Percentiles rank a stretch among this genome's conserved stretches.
These are phyloP conservation scores for Carpinus fangiana DNA, from an alignment of 306 rosid genomes.

Conservation along the genomic window DNA sequence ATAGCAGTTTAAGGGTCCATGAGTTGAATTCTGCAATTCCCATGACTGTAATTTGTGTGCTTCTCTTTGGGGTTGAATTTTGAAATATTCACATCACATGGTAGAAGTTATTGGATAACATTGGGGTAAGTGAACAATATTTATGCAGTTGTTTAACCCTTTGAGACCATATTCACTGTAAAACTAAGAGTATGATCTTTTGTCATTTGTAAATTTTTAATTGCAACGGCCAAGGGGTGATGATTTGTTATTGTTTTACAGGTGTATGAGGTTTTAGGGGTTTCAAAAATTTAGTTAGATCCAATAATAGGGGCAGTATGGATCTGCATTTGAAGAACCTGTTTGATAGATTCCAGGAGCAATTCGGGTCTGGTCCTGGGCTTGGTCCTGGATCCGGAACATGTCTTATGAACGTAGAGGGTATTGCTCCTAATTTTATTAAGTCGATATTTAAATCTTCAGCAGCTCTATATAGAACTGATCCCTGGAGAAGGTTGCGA, in stretches of 20 bases:
- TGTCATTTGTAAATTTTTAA: not conserved
- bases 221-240: conserved; percentile 13
- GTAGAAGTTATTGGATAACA: not conserved
- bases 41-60: not conserved
- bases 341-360: conserved; percentile 68
- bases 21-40: conserved; percentile 2
- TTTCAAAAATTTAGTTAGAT: conserved; percentile 9
- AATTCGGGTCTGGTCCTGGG: conserved; percentile 71
- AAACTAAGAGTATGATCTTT: conserved; percentile 2
- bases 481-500: conserved; percentile 66
- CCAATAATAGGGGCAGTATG: conserved; percentile 34
- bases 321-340: conserved; percentile 71
- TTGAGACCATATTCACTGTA: not conserved
- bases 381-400: conserved; percentile 79
- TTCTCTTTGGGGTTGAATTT: not conserved
- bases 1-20: not conserved
- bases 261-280: conserved; percentile 14
- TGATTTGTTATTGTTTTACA: conserved; percentile 22
- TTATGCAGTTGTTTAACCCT: not conserved
- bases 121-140: not conserved
- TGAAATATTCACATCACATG: not conserved
- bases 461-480: conserved; percentile 59
- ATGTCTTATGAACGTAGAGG: conserved; percentile 65
- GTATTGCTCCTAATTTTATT: conserved; percentile 54
- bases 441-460: conserved; percentile 60